phyloP scores from a whole-genome alignment of 768 basidiomycete species.

The Boletus rex-veris region DNA sequence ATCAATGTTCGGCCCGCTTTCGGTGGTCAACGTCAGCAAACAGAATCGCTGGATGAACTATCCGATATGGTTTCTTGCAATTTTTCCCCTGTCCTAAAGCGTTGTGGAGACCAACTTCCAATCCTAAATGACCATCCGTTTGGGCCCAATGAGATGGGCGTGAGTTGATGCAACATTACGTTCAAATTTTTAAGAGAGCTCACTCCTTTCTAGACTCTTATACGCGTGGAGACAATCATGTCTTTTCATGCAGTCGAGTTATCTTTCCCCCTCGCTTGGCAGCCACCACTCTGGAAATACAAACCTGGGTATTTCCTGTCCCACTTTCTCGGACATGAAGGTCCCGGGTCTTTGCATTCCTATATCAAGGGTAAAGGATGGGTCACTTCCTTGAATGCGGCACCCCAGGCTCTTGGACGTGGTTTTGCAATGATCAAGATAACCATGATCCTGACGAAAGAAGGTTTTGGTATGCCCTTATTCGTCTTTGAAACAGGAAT shows the following conservation, averaged over 20 bases:
- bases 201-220: slow-evolving; percentile 54
- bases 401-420: slow-evolving; percentile 65
- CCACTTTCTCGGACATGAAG: slow-evolving; percentile 90
- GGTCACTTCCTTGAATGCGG: slow-evolving; percentile 71
- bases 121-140: slow-evolving; percentile 73
- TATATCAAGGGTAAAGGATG: slow-evolving; percentile 89
- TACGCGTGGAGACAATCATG: slow-evolving; percentile 88
- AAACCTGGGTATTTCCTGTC: slow-evolving; percentile 76
- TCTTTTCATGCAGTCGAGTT: slow-evolving; percentile 81
- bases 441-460: slow-evolving; percentile 74
- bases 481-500: not conserved
- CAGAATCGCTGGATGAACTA: slow-evolving; percentile 76
- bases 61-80: slow-evolving; percentile 55
- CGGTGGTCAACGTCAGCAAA: slow-evolving; percentile 1
- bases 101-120: slow-evolving; percentile 55
- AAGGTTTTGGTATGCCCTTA: slow-evolving; percentile 71
- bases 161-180: slow-evolving; percentile 36
- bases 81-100: slow-evolving; percentile 72
- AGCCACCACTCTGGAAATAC: slow-evolving; percentile 69
- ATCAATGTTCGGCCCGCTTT: not conserved
- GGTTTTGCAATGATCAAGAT: slow-evolving; percentile 90
- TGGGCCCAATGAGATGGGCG: slow-evolving; percentile 66
- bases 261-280: slow-evolving; percentile 71
- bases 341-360: slow-evolving; percentile 85
- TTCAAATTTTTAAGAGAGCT: slow-evolving; percentile 7